Conservation (phyloP, 1,139 yeast species). For the Martiniozyma asiatica region DNA sequence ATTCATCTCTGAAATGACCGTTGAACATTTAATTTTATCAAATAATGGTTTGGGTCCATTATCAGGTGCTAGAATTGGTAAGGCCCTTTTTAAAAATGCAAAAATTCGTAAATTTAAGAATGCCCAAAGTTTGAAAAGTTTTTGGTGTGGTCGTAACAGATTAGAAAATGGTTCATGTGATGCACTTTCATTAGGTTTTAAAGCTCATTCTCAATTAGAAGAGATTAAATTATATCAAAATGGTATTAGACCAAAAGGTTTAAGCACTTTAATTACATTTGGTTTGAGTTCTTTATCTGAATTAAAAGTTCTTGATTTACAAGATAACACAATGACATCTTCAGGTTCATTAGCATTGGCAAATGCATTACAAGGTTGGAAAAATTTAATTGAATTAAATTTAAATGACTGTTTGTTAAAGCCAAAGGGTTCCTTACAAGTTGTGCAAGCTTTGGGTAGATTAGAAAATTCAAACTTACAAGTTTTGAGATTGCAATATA, state of each 20-base stretch:
- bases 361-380: slow-evolving; percentile 41
- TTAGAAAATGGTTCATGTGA: slow-evolving; percentile 87
- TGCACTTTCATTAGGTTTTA: slow-evolving; percentile 64
- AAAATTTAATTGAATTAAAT: slow-evolving; percentile 57
- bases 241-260: slow-evolving; percentile 92
- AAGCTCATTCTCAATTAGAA: slow-evolving; percentile 56
- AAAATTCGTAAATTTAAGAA: slow-evolving; percentile 21
- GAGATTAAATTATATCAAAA: slow-evolving; percentile 81
- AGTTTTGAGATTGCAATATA: slow-evolving; percentile 68
- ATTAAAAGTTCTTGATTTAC: slow-evolving; percentile 68
- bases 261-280: slow-evolving; percentile 56
- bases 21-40: slow-evolving; percentile 77
- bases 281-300: slow-evolving; percentile 56
- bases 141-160: slow-evolving; percentile 93
- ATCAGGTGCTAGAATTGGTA: slow-evolving; percentile 91
- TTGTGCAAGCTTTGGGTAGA: slow-evolving; percentile 37
- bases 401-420: slow-evolving; percentile 84
- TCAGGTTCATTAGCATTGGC: slow-evolving; percentile 72
- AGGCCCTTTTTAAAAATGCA: slow-evolving; percentile 57
- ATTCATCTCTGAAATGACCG: slow-evolving; percentile 56
- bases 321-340: slow-evolving; percentile 89
- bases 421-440: slow-evolving; percentile 52
- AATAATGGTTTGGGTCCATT: slow-evolving; percentile 97
- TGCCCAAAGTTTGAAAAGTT: slow-evolving; percentile 49
- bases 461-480: slow-evolving; percentile 31